These are phyloP conservation scores for Fusarium algeriense DNA, from an alignment of 2,329 filamentous ascomycete genomes.

Conservation along the genomic window DNA sequence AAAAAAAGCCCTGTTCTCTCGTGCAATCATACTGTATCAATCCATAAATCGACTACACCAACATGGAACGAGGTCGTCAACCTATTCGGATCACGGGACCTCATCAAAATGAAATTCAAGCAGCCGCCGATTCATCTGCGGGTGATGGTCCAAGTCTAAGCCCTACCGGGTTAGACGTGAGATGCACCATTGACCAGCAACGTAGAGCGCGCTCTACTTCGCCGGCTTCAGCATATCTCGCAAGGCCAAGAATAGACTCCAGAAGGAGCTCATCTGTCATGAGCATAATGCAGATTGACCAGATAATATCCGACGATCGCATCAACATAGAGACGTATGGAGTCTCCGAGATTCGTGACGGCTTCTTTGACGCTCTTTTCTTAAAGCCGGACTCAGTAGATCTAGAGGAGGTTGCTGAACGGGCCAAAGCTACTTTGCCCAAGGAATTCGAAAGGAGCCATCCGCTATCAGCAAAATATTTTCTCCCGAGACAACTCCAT, in stretches of 20 bases:
- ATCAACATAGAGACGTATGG: constrained; percentile 58
- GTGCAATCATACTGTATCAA: background rate
- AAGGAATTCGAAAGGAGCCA: constrained; percentile 59
- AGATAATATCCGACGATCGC: constrained; percentile 52
- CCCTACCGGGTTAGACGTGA: constrained; percentile 40
- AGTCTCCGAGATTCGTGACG: constrained; percentile 58
- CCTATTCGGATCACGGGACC: constrained; percentile 15
- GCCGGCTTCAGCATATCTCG: constrained; percentile 27
- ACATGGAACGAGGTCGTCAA: constrained; percentile 16
- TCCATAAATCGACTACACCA: constrained; percentile 3
- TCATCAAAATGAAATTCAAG: constrained; percentile 16
- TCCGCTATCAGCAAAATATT: constrained; percentile 60
- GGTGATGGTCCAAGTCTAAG: constrained; percentile 34
- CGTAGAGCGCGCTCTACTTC: constrained; percentile 16
- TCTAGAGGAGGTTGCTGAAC: constrained; percentile 55
- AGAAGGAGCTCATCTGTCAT: constrained; percentile 46
- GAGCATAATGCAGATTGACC: constrained; percentile 51
- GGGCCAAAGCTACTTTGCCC: constrained; percentile 61
- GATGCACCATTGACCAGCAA: constrained; percentile 4
- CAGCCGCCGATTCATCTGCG: constrained; percentile 10
- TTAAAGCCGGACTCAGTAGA: constrained; percentile 57
- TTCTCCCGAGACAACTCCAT: constrained; percentile 62
- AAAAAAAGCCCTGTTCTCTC: background rate
- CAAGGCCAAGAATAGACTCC: constrained; percentile 40
- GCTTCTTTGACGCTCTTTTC: constrained; percentile 63